phyloP scores from a whole-genome alignment of 306 rosid species.

The Urtica urens region DNA sequence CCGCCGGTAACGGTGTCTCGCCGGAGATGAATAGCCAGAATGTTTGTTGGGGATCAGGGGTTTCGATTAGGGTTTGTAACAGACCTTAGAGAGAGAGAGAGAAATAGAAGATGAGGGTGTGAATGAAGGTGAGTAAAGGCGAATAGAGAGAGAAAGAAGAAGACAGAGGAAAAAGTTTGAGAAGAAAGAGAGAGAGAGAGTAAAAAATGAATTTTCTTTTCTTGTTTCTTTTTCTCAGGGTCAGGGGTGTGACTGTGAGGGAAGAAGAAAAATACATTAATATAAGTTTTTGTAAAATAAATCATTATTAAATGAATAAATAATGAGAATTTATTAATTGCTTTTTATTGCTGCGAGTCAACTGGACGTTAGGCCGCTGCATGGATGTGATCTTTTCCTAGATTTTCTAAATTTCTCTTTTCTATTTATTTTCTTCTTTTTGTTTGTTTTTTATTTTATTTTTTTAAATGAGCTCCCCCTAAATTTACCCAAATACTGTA shows the following conservation, averaged over 20 bases:
- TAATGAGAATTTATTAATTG: slow-evolving; percentile 29
- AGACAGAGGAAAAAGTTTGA: neutral
- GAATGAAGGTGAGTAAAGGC: slow-evolving; percentile 12
- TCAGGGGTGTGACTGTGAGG: slow-evolving; percentile 1
- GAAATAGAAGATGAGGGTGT: slow-evolving; percentile 10
- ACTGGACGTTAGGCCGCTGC: slow-evolving; percentile 47
- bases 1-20: neutral
- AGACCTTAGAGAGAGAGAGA: slow-evolving; percentile 1
- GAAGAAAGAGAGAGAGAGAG: slow-evolving; percentile 10
- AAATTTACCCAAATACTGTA: neutral
- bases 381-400: slow-evolving; percentile 46
- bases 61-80: slow-evolving; percentile 20
- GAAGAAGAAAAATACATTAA: slow-evolving; percentile 7
- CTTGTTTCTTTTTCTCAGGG: neutral
- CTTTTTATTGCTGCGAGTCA: slow-evolving; percentile 44
- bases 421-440: neutral
- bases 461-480: neutral
- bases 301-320: neutral
- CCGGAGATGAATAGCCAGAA: slow-evolving; percentile 11
- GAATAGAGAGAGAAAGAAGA: slow-evolving; percentile 3
- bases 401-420: slow-evolving; percentile 20
- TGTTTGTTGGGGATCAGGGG: slow-evolving; percentile 25
- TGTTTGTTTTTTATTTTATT: neutral
- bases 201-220: neutral
- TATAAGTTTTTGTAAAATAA: neutral